These are phyloP conservation scores for Volvox carteri DNA, from an alignment of 163 green algal genomes.

Conservation along the genomic window DNA sequence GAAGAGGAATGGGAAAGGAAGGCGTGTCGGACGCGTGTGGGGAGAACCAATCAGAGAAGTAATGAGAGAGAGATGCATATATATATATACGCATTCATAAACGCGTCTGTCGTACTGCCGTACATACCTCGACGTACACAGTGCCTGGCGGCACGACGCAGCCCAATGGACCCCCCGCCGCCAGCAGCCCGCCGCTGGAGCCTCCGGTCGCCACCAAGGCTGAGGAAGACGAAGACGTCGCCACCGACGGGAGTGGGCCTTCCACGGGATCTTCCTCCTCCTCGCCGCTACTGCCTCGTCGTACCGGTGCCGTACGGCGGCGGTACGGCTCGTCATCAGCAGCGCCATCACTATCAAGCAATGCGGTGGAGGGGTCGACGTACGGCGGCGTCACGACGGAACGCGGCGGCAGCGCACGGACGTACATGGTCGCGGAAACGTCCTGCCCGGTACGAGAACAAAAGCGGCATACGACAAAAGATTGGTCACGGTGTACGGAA, in stretches of 20 bases:
- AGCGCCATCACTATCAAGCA: background rate
- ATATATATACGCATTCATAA: too few relatives aligned
- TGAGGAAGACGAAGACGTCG: too few relatives aligned
- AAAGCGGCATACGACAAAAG: too few relatives aligned
- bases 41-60: too few relatives aligned
- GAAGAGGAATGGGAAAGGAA: too few relatives aligned
- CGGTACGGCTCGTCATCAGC: slow-evolving; percentile 51
- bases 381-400: slow-evolving; percentile 34
- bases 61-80: too few relatives aligned
- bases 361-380: background rate
- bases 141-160: slow-evolving; percentile 25
- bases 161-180: background rate
- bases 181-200: background rate
- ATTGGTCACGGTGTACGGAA: background rate
- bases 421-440: slow-evolving; percentile 49
- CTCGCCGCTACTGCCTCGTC: background rate
- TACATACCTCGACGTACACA: slow-evolving; percentile 51
- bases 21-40: too few relatives aligned
- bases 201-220: too few relatives aligned
- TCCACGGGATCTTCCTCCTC: slow-evolving; percentile 38
- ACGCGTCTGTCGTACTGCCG: background rate
- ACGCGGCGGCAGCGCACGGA: slow-evolving; percentile 40
- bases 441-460: too few relatives aligned
- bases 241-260: background rate
- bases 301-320: background rate